Evolutionary conservation across 2,329 filamentous ascomycete genomes (phyloP), one percentile per base, ranked within the genome.

Genomic region (Fusarium sp.): DNA sequence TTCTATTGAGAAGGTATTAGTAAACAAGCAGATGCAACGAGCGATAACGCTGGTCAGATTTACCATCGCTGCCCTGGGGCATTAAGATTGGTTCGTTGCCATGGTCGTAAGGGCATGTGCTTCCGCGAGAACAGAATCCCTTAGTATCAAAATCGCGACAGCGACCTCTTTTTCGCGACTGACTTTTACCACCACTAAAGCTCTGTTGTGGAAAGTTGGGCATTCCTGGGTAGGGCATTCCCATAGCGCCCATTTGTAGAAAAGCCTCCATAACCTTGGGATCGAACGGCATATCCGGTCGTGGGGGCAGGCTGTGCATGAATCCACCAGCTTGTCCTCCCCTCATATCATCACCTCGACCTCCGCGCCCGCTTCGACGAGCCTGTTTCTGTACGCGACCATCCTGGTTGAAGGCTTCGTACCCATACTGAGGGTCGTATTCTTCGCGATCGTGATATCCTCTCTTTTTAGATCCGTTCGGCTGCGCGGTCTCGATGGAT

Each of bases 61-160:
- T 60, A 79, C 78, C 78, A 46, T 79, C 75, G n/a, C 56, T 61
- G 51, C 71, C 60, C 15, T 67, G 67, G n/a, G 81, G 79, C 30
- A 82, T 72, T 53, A 79, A 83, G 6, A 80, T 68, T 15, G 84
- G 82, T 66, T 88, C 84, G 53, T 85, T 83, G 11, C 87, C 88
- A 76, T 95, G 92, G 71, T 93, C 89, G 73, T 87, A 94, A 41
- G 84, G 85, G 79, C 92, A 94, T 24, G 84, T 86, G 72, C 84
- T 88, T 5, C 91, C 91, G 41, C 89, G 82, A 8, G 88, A 85
- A 75, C 92, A 94, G 74, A 87, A 93, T 0, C 92, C 92, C 71
- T 92, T 92, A 2, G 82, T 87, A 62, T 93, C 91, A 73, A 92
- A 94, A 77, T 93, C 90, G 61, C 87, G 84, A 75, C 92, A 94